Conservation (phyloP, 1,284 basidiomycete species). For the Leccinum pachyderme region DNA sequence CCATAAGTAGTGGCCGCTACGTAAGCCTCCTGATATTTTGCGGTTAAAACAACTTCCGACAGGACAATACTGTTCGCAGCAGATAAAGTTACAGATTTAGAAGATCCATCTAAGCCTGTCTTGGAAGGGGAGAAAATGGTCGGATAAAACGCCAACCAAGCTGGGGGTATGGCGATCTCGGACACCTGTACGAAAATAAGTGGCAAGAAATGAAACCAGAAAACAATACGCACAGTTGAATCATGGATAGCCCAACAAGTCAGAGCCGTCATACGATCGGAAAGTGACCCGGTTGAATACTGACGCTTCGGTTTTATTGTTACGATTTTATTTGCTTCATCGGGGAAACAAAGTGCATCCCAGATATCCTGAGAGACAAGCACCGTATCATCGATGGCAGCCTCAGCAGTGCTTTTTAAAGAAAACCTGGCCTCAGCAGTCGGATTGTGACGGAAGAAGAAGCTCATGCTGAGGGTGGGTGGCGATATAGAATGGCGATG, state of each 20-base stretch:
- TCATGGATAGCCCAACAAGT: conserved; percentile 32
- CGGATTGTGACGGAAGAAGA: conserved; percentile 31
- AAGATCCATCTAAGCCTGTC: conserved; percentile 3
- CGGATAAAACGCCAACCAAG: conserved; percentile 28
- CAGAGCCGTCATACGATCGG: conserved; percentile 7
- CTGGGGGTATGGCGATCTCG: conserved; percentile 27
- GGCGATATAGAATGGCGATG: not conserved
- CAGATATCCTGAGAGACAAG: conserved; percentile 35
- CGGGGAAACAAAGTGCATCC: conserved; percentile 26
- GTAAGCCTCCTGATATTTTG: conserved; percentile 46
- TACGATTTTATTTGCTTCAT: conserved; percentile 15
- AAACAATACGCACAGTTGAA: conserved; percentile 21
- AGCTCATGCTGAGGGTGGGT: conserved; percentile 23
- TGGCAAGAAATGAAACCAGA: not conserved
- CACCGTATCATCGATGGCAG: conserved; percentile 17
- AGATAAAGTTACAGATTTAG: conserved; percentile 22
- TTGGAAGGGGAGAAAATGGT: conserved; percentile 29
- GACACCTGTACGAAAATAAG: conserved; percentile 23
- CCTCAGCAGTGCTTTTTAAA: conserved; percentile 5
- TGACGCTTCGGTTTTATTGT: conserved; percentile 27
- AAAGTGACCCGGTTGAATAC: conserved; percentile 7
- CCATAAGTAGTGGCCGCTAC: conserved; percentile 22
- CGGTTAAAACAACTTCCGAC: conserved; percentile 47
- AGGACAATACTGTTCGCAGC: conserved; percentile 24
- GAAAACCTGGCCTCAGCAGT: conserved; percentile 26